These are phyloP conservation scores for Lepidium africanum DNA, from an alignment of 345 rosid genomes.

Conservation along the genomic window DNA sequence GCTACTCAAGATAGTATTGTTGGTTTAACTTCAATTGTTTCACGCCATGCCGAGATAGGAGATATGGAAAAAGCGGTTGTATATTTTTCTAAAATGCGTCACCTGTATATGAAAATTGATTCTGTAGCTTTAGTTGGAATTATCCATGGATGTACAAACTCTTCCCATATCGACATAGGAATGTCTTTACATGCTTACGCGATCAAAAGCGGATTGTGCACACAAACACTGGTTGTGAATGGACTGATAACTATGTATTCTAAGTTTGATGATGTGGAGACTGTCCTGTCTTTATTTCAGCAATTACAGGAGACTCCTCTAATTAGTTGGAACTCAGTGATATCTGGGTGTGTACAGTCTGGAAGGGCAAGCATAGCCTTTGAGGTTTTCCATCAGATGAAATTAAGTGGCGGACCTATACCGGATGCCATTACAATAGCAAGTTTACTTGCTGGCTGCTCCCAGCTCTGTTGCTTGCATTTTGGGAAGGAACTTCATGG, in stretches of 20 bases:
- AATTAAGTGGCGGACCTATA: conserved; percentile 25
- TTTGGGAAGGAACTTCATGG: conserved; percentile 57
- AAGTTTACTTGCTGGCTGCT: conserved; percentile 62
- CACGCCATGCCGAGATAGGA: conserved; percentile 56
- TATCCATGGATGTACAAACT: conserved; percentile 49
- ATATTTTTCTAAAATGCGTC: conserved; percentile 42
- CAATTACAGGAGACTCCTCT: conserved; percentile 43
- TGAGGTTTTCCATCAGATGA: conserved; percentile 53
- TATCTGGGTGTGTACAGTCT: conserved; percentile 68
- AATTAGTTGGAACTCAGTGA: conserved; percentile 75
- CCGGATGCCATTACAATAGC: conserved; percentile 65
- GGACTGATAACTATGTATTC: conserved; percentile 76
- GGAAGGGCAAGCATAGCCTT: conserved; percentile 52
- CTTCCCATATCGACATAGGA: conserved; percentile 34
- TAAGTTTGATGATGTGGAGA: conserved; percentile 42
- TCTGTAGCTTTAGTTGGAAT: conserved; percentile 68
- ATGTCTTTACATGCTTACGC: conserved; percentile 54
- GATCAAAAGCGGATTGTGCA: conserved; percentile 50
- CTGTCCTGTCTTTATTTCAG: conserved; percentile 41
- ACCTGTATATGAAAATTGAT: conserved; percentile 47
- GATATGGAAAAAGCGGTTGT: conserved; percentile 31
- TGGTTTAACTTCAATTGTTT: conserved; percentile 57
- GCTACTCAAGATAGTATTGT: conserved; percentile 42
- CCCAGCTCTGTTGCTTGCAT: conserved; percentile 55
- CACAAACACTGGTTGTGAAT: conserved; percentile 44